A percentile compares a stretch with the other conserved stretches of the same genome.
These are phyloP conservation scores for Colletotrichum sansevieriae DNA, from an alignment of 2,329 filamentous ascomycete genomes.

Conservation along the genomic window DNA sequence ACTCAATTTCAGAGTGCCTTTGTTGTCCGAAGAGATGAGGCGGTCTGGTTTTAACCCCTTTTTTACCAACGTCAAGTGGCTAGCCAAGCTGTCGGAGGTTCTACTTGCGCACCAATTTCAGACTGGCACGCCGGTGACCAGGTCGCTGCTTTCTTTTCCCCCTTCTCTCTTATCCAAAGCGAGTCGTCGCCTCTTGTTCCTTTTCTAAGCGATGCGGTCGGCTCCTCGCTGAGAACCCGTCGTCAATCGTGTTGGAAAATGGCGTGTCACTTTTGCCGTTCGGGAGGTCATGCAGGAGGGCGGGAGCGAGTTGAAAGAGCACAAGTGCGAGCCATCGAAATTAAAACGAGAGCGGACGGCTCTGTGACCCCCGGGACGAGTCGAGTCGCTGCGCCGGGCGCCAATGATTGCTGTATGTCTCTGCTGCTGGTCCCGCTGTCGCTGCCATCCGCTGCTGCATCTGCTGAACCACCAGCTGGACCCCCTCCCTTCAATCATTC, in stretches of 20 bases:
- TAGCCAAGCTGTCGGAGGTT: slow-evolving; percentile 21
- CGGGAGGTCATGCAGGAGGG: slow-evolving; percentile 28
- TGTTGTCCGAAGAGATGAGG: slow-evolving; percentile 5
- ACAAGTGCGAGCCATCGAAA: slow-evolving; percentile 27
- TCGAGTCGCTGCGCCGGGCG: slow-evolving; percentile 14
- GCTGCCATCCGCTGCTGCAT: slow-evolving; percentile 3
- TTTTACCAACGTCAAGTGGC: slow-evolving; percentile 14
- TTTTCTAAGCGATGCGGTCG: neutral
- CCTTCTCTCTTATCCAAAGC: neutral
- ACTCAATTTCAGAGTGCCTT: slow-evolving; percentile 7
- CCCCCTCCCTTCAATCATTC: slow-evolving; percentile 10
- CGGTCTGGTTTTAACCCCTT: no score
- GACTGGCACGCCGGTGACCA: slow-evolving; percentile 21
- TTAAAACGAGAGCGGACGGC: slow-evolving; percentile 33
- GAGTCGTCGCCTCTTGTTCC: neutral
- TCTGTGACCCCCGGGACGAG: slow-evolving; percentile 29
- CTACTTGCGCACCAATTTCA: slow-evolving; percentile 21
- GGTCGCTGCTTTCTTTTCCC: neutral
- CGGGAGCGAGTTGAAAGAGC: slow-evolving; percentile 20
- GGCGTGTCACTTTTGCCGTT: no score
- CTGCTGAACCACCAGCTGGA: slow-evolving; percentile 30
- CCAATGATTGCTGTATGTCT: slow-evolving; percentile 13
- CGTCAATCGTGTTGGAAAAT: neutral
- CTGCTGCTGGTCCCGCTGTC: slow-evolving; percentile 12
- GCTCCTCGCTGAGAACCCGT: neutral